Base-by-base conservation (phyloP, 2,329 filamentous ascomycete species). In the Xylaria sp. region DNA sequence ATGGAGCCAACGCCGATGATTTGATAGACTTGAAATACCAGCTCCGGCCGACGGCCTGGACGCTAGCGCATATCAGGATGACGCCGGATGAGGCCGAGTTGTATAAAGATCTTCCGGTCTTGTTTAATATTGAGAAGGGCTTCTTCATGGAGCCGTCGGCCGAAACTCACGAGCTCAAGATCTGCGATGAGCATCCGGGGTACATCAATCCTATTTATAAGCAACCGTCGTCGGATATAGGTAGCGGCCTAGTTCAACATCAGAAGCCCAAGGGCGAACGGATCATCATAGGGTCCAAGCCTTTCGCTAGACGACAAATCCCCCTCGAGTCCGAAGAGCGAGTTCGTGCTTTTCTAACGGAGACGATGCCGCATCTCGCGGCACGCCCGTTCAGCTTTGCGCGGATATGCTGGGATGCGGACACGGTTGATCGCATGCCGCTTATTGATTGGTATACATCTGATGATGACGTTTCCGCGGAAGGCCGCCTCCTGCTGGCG, bases 171-270 rank as follows among this genome's bases (percentile, higher is more conserved):
- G 80, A 84, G 66, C 76, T 85, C 18, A 85, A 85, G 70, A 78
- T 85, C 56, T 84, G 86, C 73, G 86, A 88, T 68, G 85, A 88
- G 70, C 85, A 87, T 66, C 85, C 86, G 0, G 86, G 86, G 3
- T 88, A 87, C 69, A 83, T 82, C 63, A 86, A 87, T 66, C 83
- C 81, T 50, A 70, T 82, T 10, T 71, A 69, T 60, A 45, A 12
- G 2, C 34, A 34, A 53, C 1, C 57, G 15, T 4, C 61, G 8
- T 23, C 57, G 10, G 18, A 39, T 20, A 25, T n/a, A n/a, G n/a
- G 39, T 72, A 10, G 73, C 72, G 9, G 73, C 72, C 0, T 71
- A 71, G 18, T 13, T 1, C 53, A 58, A 25, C 52, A n/a, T n/a
- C n/a, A n/a, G 13, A 30, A 18, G 25, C n/a, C 5, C 10, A n/a